phyloP scores from a whole-genome alignment of 352 stramenopile species.

The Globisporangium splendens region DNA sequence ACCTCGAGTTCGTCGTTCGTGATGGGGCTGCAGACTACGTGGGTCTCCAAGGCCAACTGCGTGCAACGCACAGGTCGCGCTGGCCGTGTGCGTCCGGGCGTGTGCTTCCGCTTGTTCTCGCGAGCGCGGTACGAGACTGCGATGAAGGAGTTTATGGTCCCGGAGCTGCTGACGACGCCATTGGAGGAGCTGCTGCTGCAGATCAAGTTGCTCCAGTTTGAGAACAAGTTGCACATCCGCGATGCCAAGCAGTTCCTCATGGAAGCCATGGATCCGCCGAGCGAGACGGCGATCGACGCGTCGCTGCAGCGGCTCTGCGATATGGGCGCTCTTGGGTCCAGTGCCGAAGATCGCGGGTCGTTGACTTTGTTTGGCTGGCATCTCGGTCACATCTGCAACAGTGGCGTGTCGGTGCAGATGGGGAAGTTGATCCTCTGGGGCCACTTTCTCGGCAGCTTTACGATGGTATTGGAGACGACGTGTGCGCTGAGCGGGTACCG shows the following conservation, averaged over 20 bases:
- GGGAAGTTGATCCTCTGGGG: conserved; percentile 70
- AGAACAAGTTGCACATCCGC: conserved; percentile 68
- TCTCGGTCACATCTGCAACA: conserved; percentile 60
- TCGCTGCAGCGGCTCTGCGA: conserved; percentile 85
- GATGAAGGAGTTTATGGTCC: conserved; percentile 77
- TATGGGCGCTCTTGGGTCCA: conserved; percentile 61
- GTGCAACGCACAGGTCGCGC: conserved; percentile 91
- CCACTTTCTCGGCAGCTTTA: conserved; percentile 64
- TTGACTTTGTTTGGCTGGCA: conserved; percentile 77
- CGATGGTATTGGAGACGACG: conserved; percentile 56
- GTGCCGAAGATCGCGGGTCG: conserved; percentile 11
- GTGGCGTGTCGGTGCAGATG: conserved; percentile 65
- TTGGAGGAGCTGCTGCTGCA: conserved; percentile 74
- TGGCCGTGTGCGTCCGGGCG: conserved; percentile 89
- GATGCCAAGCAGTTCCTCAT: conserved; percentile 85
- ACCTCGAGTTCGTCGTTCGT: conserved; percentile 82
- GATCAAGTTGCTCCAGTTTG: conserved; percentile 72
- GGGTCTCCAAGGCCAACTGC: conserved; percentile 81
- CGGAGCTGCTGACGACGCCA: conserved; percentile 66
- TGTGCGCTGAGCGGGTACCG: conserved; percentile 73
- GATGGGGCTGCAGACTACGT: conserved; percentile 87
- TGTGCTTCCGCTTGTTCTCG: conserved; percentile 90
- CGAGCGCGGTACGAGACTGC: conserved; percentile 50
- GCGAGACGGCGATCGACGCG: conserved; percentile 86
- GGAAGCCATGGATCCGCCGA: conserved; percentile 92